A percentile compares a stretch with the other conserved stretches of the same genome.
phyloP scores from a whole-genome alignment of 1,139 yeast genomes.

The Kazachstania sp. region DNA sequence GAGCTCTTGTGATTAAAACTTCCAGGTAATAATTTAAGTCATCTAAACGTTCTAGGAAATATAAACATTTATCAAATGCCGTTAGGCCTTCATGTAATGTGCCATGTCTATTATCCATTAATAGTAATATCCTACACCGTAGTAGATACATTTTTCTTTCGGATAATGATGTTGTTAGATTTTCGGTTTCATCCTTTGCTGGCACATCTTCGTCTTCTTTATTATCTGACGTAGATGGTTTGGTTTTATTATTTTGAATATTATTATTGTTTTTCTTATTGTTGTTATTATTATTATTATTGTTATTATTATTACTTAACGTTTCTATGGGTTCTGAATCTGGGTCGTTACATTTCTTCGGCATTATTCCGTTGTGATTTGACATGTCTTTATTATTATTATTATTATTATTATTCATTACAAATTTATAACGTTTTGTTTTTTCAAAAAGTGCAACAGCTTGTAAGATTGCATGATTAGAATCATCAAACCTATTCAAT shows the following conservation, averaged over 20 bases:
- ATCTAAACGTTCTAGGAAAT: conserved; percentile 8
- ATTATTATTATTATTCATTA: not conserved
- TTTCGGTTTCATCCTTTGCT: not conserved
- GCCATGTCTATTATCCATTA: conserved; percentile 8
- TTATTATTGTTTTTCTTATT: too few species aligned
- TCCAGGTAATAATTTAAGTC: conserved; percentile 12
- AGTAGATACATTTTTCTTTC: conserved; percentile 9
- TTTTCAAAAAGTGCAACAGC: conserved; percentile 6
- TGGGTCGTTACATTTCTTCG: too few species aligned
- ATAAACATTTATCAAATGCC: conserved; percentile 12
- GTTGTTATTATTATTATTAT: too few species aligned
- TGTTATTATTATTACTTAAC: not conserved
- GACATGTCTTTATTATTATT: too few species aligned
- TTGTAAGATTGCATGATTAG: conserved; percentile 11
- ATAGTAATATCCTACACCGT: conserved; percentile 14
- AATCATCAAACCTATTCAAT: conserved; percentile 13
- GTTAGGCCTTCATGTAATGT: conserved; percentile 9
- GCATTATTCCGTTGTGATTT: too few species aligned
- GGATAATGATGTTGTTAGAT: not conserved
- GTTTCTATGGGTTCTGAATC: not conserved
- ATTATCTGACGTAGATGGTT: not conserved
- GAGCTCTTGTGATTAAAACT: conserved; percentile 17
- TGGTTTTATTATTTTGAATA: not conserved
- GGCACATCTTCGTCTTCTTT: not conserved
- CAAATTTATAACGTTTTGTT: not conserved